Conservation (phyloP, 257 asterid genomes). For the Phtheirospermum japonicum region DNA sequence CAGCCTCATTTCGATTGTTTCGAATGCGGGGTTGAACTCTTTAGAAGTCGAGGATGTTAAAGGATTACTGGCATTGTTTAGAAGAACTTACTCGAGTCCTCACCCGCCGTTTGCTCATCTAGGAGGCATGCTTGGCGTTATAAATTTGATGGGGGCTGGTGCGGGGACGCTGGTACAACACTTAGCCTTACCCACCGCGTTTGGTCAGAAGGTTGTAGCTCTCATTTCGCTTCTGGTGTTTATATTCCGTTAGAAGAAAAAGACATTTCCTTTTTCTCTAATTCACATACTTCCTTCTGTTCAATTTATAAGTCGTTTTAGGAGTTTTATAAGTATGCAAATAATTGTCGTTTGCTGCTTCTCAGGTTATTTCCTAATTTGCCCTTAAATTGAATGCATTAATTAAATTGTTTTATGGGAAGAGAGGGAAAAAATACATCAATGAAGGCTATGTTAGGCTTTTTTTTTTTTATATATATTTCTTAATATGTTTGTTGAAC, state of each 20-base stretch:
- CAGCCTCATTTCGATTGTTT: constrained; percentile 56
- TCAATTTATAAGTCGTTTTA: too few relatives aligned
- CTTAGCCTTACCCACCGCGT: constrained; percentile 23
- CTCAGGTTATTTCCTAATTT: too few relatives aligned
- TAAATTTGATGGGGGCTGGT: constrained; percentile 83
- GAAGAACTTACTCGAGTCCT: constrained; percentile 61
- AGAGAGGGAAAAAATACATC: too few relatives aligned
- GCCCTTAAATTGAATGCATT: too few relatives aligned
- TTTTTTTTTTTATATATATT: too few relatives aligned
- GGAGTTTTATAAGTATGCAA: too few relatives aligned
- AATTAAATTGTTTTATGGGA: too few relatives aligned
- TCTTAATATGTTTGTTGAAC: too few relatives aligned
- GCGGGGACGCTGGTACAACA: constrained; percentile 54
- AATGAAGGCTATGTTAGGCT: too few relatives aligned
- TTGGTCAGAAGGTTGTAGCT: constrained; percentile 53
- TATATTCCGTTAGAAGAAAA: constrained; percentile 1
- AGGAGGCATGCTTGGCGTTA: constrained; percentile 88
- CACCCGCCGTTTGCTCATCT: constrained; percentile 64
- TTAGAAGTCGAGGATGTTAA: constrained; percentile 50
- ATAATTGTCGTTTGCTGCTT: too few relatives aligned
- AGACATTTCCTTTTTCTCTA: neutral
- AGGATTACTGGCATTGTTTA: constrained; percentile 54
- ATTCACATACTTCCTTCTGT: neutral
- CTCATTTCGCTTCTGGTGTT: constrained; percentile 15
- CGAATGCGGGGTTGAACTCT: constrained; percentile 55